Evolutionary conservation across 2,329 filamentous ascomycete species (phyloP), one percentile per base, ranked within the genome.

Genomic region (Pseudogymnoascus sp.): DNA sequence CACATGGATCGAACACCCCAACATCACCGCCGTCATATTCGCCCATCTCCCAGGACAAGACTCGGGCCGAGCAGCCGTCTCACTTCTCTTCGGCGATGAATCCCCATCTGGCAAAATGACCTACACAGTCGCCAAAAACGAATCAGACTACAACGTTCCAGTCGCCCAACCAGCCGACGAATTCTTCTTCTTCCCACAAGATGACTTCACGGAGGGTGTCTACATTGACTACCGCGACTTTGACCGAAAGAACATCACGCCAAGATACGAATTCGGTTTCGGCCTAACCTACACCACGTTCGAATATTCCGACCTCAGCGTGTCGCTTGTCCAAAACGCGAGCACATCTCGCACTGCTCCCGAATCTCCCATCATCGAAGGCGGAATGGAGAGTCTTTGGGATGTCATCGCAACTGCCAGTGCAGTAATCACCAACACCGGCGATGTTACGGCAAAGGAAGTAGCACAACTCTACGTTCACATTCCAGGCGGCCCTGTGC

Each of bases 381-480:
- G 83, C 3, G 83, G 81, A 0, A 80, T 82, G 58, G 77, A 82
- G 0, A 77, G 81, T 1, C 79, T 92, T 0, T 93, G 85, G 79
- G 81, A 89, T 35, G 73, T 79, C 0, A 78, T 86, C 0, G 87
- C 82, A 39, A 79, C 79, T 0, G 79, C 90, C 16, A 77, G 79
- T 1, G 81, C 84, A 4, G 79, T 75, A 0, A 75, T 93, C 1
- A 80, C 76, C 4, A 93, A 94, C 69, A 82, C 79, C 0, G 90
- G 90, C 1, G 67, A 69, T 0, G 72, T 84, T 0, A 64, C 71
- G 0, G 83, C 80, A 0, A 75, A 78, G 7, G 83, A 85, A 66
- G 73, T 85, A 2, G 79, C 77, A 0, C 84, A 86, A 70, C 73
- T 86, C 6, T 93, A 97, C 75, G 72, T 97, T 61, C 85, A 82